Evolutionary conservation across 352 stramenopile species (phyloP).

Genomic region (Globisporangium polare): DNA sequence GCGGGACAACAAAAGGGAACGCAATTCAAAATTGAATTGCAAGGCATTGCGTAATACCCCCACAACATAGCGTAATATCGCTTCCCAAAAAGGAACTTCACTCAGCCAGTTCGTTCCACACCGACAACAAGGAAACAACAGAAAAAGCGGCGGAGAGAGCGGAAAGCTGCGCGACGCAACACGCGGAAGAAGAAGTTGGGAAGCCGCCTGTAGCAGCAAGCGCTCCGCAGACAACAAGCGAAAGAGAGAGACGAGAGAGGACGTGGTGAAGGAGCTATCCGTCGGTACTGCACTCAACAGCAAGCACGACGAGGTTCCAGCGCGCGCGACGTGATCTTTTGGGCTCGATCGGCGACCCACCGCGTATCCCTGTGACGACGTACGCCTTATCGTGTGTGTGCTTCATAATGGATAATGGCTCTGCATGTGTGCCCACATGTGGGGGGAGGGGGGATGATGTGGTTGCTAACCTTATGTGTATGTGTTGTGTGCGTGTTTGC

Average conservation of each 20-base stretch:
- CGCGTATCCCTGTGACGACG: not conserved
- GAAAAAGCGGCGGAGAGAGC: not conserved
- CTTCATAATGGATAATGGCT: not conserved
- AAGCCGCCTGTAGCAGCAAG: not conserved
- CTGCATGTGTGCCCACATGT: not conserved
- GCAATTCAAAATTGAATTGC: too few relatives aligned
- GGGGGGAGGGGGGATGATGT: not conserved
- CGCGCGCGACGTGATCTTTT: conserved; percentile 7
- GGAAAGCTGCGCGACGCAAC: not conserved
- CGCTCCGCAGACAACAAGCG: too few relatives aligned
- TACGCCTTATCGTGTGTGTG: not conserved
- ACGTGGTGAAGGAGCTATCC: not conserved
- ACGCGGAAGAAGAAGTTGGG: not conserved
- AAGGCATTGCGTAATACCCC: too few relatives aligned
- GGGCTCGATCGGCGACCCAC: conserved; percentile 4
- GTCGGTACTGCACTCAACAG: not conserved
- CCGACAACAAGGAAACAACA: not conserved
- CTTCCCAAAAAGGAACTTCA: not conserved
- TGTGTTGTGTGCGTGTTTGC: not conserved
- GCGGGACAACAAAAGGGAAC: too few relatives aligned
- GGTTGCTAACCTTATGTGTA: not conserved
- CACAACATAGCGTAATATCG: too few relatives aligned
- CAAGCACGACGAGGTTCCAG: conserved; percentile 6
- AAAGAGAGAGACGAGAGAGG: not conserved
- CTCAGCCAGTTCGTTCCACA: not conserved